A percentile compares a stretch with the other conserved stretches of the same genome.
Evolutionary conservation across 306 rosid genomes (phyloP).

Genomic region (Castanea sativa): DNA sequence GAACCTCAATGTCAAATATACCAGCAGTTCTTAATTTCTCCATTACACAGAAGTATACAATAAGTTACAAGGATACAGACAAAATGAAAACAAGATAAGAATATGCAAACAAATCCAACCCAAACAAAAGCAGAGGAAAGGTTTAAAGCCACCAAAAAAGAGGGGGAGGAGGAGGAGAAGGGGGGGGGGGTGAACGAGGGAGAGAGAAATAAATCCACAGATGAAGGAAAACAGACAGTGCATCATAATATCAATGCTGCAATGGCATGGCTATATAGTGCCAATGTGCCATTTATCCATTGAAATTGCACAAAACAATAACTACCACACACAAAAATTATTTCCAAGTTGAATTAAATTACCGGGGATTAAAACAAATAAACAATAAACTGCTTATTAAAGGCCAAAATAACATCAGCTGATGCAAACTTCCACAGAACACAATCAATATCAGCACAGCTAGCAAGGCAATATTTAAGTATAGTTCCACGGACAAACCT

Average conservation of each 20-base stretch:
- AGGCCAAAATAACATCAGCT: background rate
- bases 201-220: background rate
- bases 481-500: slow-evolving; percentile 57
- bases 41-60: background rate
- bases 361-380: no score
- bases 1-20: background rate
- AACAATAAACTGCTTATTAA: no score
- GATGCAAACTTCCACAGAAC: background rate
- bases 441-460: slow-evolving; percentile 1
- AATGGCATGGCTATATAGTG: background rate
- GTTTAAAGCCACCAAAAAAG: background rate
- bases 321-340: no score
- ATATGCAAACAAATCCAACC: background rate
- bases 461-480: slow-evolving; percentile 21
- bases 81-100: background rate
- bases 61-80: background rate
- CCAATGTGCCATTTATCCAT: background rate
- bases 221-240: background rate
- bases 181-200: background rate
- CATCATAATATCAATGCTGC: background rate
- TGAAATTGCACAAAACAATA: background rate
- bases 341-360: no score
- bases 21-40: background rate
- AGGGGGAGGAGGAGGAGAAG: background rate
- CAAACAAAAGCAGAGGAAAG: background rate